Base-by-base conservation (phyloP, 345 rosid species). In the Populus pruinosa region DNA sequence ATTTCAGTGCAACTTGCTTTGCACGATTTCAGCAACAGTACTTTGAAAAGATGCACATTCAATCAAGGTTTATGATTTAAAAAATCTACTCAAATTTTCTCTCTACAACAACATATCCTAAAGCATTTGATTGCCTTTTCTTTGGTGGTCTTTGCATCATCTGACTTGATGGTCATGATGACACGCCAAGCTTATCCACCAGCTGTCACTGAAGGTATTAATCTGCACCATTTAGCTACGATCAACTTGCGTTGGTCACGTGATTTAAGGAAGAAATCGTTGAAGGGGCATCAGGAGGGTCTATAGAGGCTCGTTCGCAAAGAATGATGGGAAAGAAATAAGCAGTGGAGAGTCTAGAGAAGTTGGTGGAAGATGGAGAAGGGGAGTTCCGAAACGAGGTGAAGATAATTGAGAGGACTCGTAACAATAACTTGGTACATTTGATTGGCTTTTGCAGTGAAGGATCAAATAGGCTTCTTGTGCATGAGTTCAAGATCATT, bases 401-500 rank as follows among this genome's bases (percentile, higher is more conserved):
- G 61, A 53, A 53, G 61, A 53, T 53, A 53, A 20, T 20, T 20
- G 61, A n/a, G 23, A 21, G 61, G 17, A 16, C 53, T 49, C 18
- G 2, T 47, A 16, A 49, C 53, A 53, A 20, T 21, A 53, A 53
- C 61, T 53, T 53, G 10, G n/a, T 53, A 18, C 61, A 23, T 53
- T 53, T 53, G 61, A 53, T 11, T 16, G 25, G n/a, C 39, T 50
- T 41, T 39, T 70, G 55, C 55, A n/a, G 35, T 23, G 56, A 44
- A 27, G 70, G 71, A 6, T 77, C 64, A 14, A 2, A 21, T 21
- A 56, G 12, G 25, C 12, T 56, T 8, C 25, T 56, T 21, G 13
- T 21, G 25, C 7, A 55, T 21, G 62, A 55, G 23, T 9, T 53
- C 61, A 8, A 18, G 63, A 78, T 78, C 76, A 78, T 78, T 35